Evolutionary conservation across 345 rosid species (phyloP).

Genomic region (Geranium rotundifolium): DNA sequence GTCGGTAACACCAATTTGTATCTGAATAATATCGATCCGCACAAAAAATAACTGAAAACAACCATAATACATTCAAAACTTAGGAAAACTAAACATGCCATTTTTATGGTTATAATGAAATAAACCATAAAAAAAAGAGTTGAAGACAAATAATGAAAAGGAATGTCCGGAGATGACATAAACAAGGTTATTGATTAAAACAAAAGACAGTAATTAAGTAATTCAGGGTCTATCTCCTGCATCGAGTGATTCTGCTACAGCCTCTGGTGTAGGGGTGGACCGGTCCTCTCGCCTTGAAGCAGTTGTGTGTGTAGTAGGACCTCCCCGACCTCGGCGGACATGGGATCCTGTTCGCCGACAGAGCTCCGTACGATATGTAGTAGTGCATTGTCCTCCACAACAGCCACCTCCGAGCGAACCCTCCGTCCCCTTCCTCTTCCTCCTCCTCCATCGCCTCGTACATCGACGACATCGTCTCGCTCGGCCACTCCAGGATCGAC

Average conservation of each 20-base stretch:
- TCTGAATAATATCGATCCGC: no score
- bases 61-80: no score
- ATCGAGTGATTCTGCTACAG: slow-evolving; percentile 62
- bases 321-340: slow-evolving; percentile 95
- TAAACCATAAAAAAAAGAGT: no score
- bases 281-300: slow-evolving; percentile 48
- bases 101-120: no score
- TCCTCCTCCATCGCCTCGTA: slow-evolving; percentile 4
- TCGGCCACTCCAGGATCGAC: no score
- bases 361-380: slow-evolving; percentile 86
- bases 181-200: no score
- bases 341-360: slow-evolving; percentile 70
- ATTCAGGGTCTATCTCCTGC: slow-evolving; percentile 59
- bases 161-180: no score
- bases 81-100: no score
- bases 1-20: no score
- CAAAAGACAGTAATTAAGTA: no score
- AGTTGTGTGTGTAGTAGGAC: slow-evolving; percentile 81
- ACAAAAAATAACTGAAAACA: no score
- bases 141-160: no score
- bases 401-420: slow-evolving; percentile 44
- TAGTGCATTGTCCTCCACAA: slow-evolving; percentile 52
- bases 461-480: slow-evolving; percentile 5
- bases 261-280: slow-evolving; percentile 73
- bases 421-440: slow-evolving; percentile 18